phyloP scores from a whole-genome alignment of 495 filamentous ascomycete genomes.

The Xeromyces bisporus region DNA sequence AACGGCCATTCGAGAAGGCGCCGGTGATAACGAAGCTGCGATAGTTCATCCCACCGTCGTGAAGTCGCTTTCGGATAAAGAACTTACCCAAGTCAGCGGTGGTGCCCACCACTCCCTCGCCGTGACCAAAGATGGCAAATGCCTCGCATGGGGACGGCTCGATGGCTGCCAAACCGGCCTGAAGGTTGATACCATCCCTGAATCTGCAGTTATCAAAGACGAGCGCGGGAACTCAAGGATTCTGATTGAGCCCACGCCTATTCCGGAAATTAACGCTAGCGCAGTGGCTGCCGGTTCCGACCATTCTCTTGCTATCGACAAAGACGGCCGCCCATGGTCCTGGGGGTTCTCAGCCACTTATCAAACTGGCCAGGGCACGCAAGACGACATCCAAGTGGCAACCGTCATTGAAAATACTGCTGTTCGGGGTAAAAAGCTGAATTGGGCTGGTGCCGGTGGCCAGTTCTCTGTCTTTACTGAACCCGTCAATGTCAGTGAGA shows the following conservation, averaged over 20 bases:
- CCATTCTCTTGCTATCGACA: constrained; percentile 40
- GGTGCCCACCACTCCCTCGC: constrained; percentile 44
- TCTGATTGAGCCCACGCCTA: constrained; percentile 32
- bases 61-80: constrained; percentile 31
- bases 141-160: constrained; percentile 42
- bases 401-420: constrained; percentile 44
- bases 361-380: constrained; percentile 42
- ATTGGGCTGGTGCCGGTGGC: constrained; percentile 43
- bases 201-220: constrained; percentile 32
- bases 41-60: constrained; percentile 43
- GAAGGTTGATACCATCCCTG: constrained; percentile 30
- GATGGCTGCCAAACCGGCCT: constrained; percentile 43
- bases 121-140: constrained; percentile 33
- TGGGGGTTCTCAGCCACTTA: constrained; percentile 50
- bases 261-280: constrained; percentile 30
- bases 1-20: constrained; percentile 52
- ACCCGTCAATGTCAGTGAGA: constrained; percentile 8
- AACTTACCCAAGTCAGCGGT: constrained; percentile 32
- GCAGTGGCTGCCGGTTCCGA: constrained; percentile 35
- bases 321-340: constrained; percentile 38
- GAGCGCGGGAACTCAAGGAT: constrained; percentile 34
- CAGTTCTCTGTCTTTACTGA: constrained; percentile 39
- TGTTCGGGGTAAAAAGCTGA: constrained; percentile 35
- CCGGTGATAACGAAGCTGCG: constrained; percentile 45
- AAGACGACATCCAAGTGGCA: constrained; percentile 40